Evolutionary conservation across 257 asterid species (phyloP), one percentile per base, ranked within the genome.

Genomic region (Thymus mandschuricus): DNA sequence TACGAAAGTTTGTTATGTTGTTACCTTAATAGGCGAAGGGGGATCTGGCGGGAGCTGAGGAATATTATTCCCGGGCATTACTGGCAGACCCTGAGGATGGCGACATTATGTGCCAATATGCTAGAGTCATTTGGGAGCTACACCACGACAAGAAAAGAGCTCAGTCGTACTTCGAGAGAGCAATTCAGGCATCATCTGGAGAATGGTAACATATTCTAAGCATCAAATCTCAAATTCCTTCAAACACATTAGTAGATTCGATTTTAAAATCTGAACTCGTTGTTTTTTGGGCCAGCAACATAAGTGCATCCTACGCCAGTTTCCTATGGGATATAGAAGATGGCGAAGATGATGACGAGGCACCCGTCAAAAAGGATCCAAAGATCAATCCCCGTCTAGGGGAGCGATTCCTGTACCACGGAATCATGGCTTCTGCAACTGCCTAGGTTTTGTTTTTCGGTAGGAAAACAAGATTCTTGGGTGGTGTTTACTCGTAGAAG

Each of bases 11-110:
- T 21, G 21, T 21, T 21, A 21, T 21, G 21, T 21, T 21, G 21
- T 21, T 3, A 44, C 6, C 8, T 41, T 4, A 38, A 44, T 21
- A 90, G 95, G 75, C 64, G 66, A 89, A 87, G 78, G 81, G 82
- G 21, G 90, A 88, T 40, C 80, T 81, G 41, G 58, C 34, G 68
- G 79, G 86, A 58, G 97, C 96, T 0, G 96, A 91, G 74, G 92
- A 84, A 54, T 91, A 88, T 52, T 91, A 91, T 61, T 78, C 89
- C 45, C 71, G 95, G 70, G 95, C 97, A 12, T 82, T 89, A 57
- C 64, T 91, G 56, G 95, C 86, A 56, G 95, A 87, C 80, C 96
- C 96, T 30, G 69, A 70, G 48, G 97, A 91, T 41, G 97, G 95
- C 43, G 92, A 89, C 59, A 72, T 89, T 79, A 82, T 91, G 29